A percentile compares a stretch with the other conserved stretches of the same genome.
phyloP scores from a whole-genome alignment of 2,329 filamentous ascomycete genomes.

The Spiromastix sp. region DNA sequence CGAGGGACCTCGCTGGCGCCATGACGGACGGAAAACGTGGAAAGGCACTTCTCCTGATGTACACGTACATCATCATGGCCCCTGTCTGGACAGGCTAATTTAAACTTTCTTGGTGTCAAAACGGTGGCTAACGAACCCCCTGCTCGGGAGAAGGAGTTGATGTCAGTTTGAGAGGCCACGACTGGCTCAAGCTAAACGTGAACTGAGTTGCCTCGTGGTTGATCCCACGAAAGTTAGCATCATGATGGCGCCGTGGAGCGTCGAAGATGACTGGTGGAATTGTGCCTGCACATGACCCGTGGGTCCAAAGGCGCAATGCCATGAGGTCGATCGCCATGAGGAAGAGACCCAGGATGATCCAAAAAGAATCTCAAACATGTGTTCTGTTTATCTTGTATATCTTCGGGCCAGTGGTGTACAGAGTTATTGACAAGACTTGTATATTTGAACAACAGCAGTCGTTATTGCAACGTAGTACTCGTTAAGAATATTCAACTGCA shows the following conservation, averaged over 20 bases:
- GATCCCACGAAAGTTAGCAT: background rate
- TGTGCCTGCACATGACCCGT: conserved; percentile 5
- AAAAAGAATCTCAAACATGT: background rate
- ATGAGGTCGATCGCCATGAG: background rate
- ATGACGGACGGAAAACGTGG: background rate
- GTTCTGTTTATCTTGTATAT: background rate
- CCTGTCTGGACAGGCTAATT: background rate
- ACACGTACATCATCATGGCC: background rate
- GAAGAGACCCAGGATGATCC: conserved; percentile 1
- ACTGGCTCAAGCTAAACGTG: no score
- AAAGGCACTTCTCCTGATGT: background rate
- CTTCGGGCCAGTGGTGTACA: background rate
- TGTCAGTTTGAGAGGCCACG: background rate
- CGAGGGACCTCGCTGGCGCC: no score
- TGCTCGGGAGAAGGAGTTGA: background rate
- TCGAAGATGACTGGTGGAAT: background rate
- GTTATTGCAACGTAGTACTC: background rate
- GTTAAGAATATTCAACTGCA: background rate
- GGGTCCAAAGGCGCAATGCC: background rate
- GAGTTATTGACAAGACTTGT: background rate
- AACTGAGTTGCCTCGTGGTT: conserved; percentile 6
- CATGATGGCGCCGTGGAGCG: background rate
- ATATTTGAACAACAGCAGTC: background rate
- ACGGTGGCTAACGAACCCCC: background rate
- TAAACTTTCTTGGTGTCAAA: background rate